Evolutionary conservation across 305 asterid species (phyloP).

Genomic region (Fraxinus nigra): DNA sequence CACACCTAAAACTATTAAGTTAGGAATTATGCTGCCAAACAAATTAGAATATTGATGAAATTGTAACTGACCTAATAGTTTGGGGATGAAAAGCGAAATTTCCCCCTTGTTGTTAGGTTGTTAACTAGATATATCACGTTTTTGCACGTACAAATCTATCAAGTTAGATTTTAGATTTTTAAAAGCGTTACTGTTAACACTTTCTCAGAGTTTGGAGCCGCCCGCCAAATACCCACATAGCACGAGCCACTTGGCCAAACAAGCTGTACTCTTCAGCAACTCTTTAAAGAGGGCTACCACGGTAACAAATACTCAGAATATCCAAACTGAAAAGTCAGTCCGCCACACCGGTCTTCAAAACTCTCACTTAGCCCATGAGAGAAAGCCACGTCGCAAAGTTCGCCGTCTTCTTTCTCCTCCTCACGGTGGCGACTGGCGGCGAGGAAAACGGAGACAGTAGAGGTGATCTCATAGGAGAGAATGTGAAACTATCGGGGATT

Average conservation of each 20-base stretch:
- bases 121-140: background rate
- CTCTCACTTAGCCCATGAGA: constrained; percentile 44
- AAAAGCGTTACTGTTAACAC: background rate
- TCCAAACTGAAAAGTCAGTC: constrained; percentile 25
- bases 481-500: constrained; percentile 72
- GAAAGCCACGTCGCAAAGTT: constrained; percentile 43
- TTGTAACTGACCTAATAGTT: background rate
- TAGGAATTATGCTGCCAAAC: background rate
- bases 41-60: background rate
- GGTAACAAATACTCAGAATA: background rate
- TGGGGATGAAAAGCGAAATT: background rate
- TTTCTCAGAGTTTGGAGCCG: background rate
- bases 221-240: background rate
- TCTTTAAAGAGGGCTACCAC: background rate
- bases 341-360: constrained; percentile 26
- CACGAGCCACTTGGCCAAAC: background rate
- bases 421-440: constrained; percentile 38
- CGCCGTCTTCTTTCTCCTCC: constrained; percentile 36
- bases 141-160: background rate
- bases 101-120: too few relatives aligned
- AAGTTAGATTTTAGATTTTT: background rate
- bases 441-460: constrained; percentile 30
- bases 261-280: background rate
- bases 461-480: constrained; percentile 47
- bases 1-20: background rate